Evolutionary conservation across 805 yeast genomes (phyloP).

Genomic region (Starmerella apicola): DNA sequence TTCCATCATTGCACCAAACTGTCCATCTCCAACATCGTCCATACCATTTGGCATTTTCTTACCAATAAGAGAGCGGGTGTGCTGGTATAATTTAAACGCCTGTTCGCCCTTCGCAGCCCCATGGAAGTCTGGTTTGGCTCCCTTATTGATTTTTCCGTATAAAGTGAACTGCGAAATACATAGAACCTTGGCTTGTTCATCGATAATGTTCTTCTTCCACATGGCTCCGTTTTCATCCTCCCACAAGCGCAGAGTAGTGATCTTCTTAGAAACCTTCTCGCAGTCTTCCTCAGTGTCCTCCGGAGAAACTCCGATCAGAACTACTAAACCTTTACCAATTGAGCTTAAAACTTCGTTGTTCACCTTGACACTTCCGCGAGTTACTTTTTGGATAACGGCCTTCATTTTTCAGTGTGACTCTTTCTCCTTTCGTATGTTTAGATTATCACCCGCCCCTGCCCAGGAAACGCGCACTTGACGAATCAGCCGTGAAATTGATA

Average conservation of each 20-base stretch:
- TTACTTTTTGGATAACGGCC: slow-evolving; percentile 83
- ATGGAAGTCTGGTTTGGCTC: slow-evolving; percentile 92
- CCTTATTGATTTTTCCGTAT: slow-evolving; percentile 74
- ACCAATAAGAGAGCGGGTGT: slow-evolving; percentile 30
- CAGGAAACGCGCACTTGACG: too few relatives aligned
- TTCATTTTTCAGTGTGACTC: slow-evolving; percentile 54
- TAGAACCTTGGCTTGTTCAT: slow-evolving; percentile 57
- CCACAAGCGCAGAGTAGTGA: slow-evolving; percentile 55
- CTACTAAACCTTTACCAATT: slow-evolving; percentile 61
- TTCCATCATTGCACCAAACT: slow-evolving; percentile 97
- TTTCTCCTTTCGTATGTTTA: too few relatives aligned
- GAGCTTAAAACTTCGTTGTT: slow-evolving; percentile 55
- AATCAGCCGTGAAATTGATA: too few relatives aligned
- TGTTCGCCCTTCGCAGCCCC: slow-evolving; percentile 69
- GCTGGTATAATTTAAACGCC: slow-evolving; percentile 38
- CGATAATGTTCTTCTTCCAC: slow-evolving; percentile 64
- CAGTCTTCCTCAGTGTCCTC: slow-evolving; percentile 70
- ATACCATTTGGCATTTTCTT: slow-evolving; percentile 33
- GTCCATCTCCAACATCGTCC: slow-evolving; percentile 68
- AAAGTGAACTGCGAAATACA: slow-evolving; percentile 90
- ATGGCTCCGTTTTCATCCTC: slow-evolving; percentile 60
- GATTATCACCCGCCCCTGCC: too few relatives aligned
- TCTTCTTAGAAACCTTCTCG: slow-evolving; percentile 51
- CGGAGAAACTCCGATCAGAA: slow-evolving; percentile 72
- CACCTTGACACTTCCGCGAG: slow-evolving; percentile 79